Evolutionary conservation across 352 stramenopile genomes (phyloP), one percentile per base, ranked within the genome.

Genomic region (Phytophthora cactorum): DNA sequence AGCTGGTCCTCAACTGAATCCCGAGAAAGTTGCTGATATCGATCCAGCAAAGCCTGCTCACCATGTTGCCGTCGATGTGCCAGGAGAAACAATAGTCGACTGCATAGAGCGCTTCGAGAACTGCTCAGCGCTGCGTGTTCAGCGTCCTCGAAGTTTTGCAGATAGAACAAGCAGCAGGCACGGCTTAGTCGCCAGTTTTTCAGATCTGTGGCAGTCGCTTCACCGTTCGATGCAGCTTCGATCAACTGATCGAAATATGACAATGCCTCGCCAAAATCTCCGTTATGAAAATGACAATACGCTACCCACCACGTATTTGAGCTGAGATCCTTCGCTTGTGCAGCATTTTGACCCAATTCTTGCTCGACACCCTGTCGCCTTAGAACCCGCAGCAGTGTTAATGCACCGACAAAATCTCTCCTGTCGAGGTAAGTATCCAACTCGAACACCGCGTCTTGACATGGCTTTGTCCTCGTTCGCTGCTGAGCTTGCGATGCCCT

Each of bases 21-120:
- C 10, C 58, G 49, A 3, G 74, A 75, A 15, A 90, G 70, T 11
- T 82, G 74, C 32, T 83, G 63, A 54, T 88, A 86, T 31, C 78
- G 91, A 68, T 98, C 95, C 28, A 94, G 72, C 39, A 98, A 83
- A 7, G 98, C 61, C 41, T 93, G 89, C 44, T 97, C 91, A 2
- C 58, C 50, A 11, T 84, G 66, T 22, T 79, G 38, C 38, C 68
- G 63, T 22, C 46, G 41, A 51, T 88, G 69, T 0, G 75, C 75
- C 2, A 87, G 52, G 5, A 90, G 60, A 52, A 81, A 90, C 10
- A 90, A 38, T 14, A 90, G 59, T 0, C 82, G 78, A 60, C 89
- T 84, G 66, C 81, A 88, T 3, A 90, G 59, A 31, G 63, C 58
- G 22, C 75, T 64, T 22, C 78, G 74, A 28, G 71, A 75, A n/a